These are phyloP conservation scores for Porpolomopsis calyptriformis DNA, from an alignment of 768 basidiomycete genomes.

Conservation along the genomic window DNA sequence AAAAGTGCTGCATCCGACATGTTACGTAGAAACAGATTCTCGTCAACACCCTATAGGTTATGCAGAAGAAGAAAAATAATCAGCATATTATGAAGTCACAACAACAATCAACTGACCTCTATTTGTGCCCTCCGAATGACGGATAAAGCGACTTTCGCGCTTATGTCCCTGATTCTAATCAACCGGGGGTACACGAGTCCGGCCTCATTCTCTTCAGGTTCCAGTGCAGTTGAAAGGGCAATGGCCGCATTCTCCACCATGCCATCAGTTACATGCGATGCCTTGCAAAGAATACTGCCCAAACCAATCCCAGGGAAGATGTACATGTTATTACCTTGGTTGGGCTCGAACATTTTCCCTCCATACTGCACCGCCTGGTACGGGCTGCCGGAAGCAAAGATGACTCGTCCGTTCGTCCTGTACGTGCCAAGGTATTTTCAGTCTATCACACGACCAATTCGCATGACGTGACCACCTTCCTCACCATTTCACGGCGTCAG, in stretches of 20 bases:
- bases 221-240: slow-evolving; percentile 48
- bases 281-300: slow-evolving; percentile 48
- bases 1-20: slow-evolving; percentile 38
- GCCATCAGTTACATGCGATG: slow-evolving; percentile 48
- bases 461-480: slow-evolving; percentile 6
- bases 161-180: slow-evolving; percentile 54
- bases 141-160: slow-evolving; percentile 47
- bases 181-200: slow-evolving; percentile 63
- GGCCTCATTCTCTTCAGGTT: slow-evolving; percentile 39
- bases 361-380: slow-evolving; percentile 43
- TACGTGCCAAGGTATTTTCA: not conserved
- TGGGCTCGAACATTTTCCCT: slow-evolving; percentile 45
- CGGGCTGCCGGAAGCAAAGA: slow-evolving; percentile 68
- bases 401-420: slow-evolving; percentile 54
- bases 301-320: slow-evolving; percentile 55
- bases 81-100: not conserved
- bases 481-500: slow-evolving; percentile 49
- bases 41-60: slow-evolving; percentile 32
- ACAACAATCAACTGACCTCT: slow-evolving; percentile 34
- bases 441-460: not conserved
- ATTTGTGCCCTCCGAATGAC: slow-evolving; percentile 56
- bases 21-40: slow-evolving; percentile 36
- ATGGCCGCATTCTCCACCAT: slow-evolving; percentile 64
- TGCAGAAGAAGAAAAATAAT: not conserved
- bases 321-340: slow-evolving; percentile 79